Percentiles rank a stretch among this genome's conserved stretches.
Evolutionary conservation across 495 filamentous ascomycete species (phyloP).

Genomic region (Penicillium roqueforti): DNA sequence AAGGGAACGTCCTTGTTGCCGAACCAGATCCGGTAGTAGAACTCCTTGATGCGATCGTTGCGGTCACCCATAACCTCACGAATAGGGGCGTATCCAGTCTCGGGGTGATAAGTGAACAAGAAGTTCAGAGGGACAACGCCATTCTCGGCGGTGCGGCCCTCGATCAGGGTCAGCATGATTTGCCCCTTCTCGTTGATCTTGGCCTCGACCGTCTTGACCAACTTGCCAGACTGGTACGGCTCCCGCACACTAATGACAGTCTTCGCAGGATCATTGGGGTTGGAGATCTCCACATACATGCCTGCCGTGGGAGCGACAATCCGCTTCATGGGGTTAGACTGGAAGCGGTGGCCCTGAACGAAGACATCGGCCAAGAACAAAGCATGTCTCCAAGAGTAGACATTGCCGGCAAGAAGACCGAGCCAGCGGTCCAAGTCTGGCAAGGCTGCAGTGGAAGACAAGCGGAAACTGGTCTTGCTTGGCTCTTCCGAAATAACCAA

Average conservation of each 20-base stretch:
- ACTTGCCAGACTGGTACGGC: constrained; percentile 57
- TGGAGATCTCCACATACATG: constrained; percentile 79
- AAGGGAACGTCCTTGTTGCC: constrained; percentile 81
- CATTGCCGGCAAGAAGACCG: constrained; percentile 77
- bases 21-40: constrained; percentile 95
- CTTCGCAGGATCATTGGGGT: constrained; percentile 71
- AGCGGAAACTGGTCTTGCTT: constrained; percentile 71
- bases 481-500: constrained; percentile 71
- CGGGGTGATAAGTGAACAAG: constrained; percentile 85
- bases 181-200: constrained; percentile 69
- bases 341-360: constrained; percentile 92
- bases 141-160: constrained; percentile 78
- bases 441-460: constrained; percentile 65
- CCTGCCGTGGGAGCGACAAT: constrained; percentile 82
- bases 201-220: constrained; percentile 81
- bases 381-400: constrained; percentile 89
- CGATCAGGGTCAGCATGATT: constrained; percentile 80
- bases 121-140: constrained; percentile 75
- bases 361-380: constrained; percentile 94
- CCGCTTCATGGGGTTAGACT: constrained; percentile 90
- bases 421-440: constrained; percentile 83
- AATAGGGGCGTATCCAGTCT: constrained; percentile 91
- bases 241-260: constrained; percentile 78
- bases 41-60: constrained; percentile 95
- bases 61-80: constrained; percentile 90